These are phyloP conservation scores for Pholiota adiposa DNA, from an alignment of 1,284 basidiomycete species.

Conservation along the genomic window DNA sequence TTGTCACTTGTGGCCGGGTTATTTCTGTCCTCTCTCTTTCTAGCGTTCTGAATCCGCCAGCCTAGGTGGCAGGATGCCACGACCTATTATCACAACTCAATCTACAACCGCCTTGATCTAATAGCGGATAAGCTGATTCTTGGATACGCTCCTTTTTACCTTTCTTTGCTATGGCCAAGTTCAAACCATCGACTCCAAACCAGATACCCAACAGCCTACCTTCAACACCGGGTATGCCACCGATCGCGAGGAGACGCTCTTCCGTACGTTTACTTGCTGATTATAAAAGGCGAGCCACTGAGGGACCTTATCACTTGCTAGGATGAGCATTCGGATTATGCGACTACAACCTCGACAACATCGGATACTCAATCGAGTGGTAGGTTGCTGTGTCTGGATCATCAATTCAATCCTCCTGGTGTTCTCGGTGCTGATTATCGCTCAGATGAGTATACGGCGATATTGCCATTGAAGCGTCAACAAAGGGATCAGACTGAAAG, in stretches of 20 bases:
- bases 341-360: background rate
- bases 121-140: constrained; percentile 2
- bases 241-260: background rate
- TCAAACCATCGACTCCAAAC: background rate
- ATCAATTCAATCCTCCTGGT: background rate
- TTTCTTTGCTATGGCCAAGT: background rate
- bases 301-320: background rate
- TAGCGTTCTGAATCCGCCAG: background rate
- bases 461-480: background rate
- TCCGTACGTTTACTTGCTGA: too few relatives aligned
- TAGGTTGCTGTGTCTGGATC: background rate
- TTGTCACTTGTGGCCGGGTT: background rate
- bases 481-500: background rate
- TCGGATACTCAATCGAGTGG: constrained; percentile 7
- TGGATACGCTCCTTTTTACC: constrained; percentile 19
- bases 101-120: constrained; percentile 4
- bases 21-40: background rate
- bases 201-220: background rate
- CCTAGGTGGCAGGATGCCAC: constrained; percentile 12
- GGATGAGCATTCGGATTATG: background rate
- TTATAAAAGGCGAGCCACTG: background rate
- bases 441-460: background rate
- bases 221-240: background rate
- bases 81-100: constrained; percentile 16
- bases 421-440: too few relatives aligned